Base-by-base conservation (phyloP, 352 stramenopile genomes). In the Blastocystis sp. region DNA sequence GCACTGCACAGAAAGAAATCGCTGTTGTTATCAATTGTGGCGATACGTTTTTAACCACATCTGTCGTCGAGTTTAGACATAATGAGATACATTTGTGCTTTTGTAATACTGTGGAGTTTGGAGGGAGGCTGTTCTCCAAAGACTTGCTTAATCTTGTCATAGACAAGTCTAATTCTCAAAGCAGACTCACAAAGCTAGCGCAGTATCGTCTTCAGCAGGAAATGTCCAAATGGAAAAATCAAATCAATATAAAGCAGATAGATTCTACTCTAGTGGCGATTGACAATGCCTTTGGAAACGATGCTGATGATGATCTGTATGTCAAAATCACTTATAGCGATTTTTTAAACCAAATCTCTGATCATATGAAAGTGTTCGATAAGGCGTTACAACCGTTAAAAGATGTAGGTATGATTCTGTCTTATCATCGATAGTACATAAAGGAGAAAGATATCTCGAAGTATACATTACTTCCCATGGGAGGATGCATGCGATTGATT, bases 1-100 rank as follows among this genome's bases (percentile, higher is more conserved):
- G 37, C 24, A 1, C 26, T 24, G 24, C 11, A 3, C 24, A 18
- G 41, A 43, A 62, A 47, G 13, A 41, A 18, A 24, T 34, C 54
- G 70, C 65, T 4, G 39, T 81, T 13, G 41, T 81, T 64, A 11
- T 43, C 5, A 65, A 81, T 37, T 81, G 70, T 37, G 70, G 70
- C 6, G 26, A 43, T 24, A 26, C 18, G 4, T 64, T 63, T 39
- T 24, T 81, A 13, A 37, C 43, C 11, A 8, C 65, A 5, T 45
- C 41, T 65, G 39, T 81, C 16, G n/a, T 81, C 30, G 20, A 56
- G 8, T 62, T 81, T 16, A 7, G 45, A 34, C 4, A 37, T 20
- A 43, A 56, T 37, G 7, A 50, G 43, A 65, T 81, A 24, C 45
- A 3, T 13, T 9, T 81, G 6, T 18, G 63, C 4, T 81, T 66